Evolutionary conservation across 768 basidiomycete genomes (phyloP).

Genomic region (Rhizopogon vesiculosus): DNA sequence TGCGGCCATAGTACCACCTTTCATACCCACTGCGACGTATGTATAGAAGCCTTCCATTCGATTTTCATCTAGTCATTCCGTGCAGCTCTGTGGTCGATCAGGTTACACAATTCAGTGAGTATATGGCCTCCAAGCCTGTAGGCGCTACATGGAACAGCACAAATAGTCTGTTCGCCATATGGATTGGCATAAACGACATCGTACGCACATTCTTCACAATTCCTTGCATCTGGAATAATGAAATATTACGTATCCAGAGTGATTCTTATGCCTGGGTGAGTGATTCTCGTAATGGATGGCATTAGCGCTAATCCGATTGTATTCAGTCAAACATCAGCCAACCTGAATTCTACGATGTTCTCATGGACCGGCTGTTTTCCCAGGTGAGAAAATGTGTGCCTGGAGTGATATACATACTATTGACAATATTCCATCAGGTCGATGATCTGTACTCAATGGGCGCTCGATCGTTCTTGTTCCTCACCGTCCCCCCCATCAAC

Average conservation of each 20-base stretch:
- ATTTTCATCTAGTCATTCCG: neutral
- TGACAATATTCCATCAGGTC: conserved; percentile 7
- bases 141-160: conserved; percentile 50
- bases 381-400: conserved; percentile 11
- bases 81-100: conserved; percentile 40
- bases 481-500: conserved; percentile 56
- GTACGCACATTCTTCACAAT: conserved; percentile 12
- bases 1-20: conserved; percentile 50
- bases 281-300: neutral
- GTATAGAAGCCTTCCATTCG: conserved; percentile 21
- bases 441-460: conserved; percentile 30
- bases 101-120: conserved; percentile 51
- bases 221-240: too few species aligned
- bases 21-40: conserved; percentile 44
- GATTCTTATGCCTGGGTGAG: conserved; percentile 13
- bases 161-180: conserved; percentile 61
- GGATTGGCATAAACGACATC: conserved; percentile 71
- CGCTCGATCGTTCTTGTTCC: conserved; percentile 57
- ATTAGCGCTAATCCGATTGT: neutral
- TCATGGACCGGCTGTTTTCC: conserved; percentile 23
- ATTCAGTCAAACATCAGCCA: conserved; percentile 19
- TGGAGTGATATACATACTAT: neutral
- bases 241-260: neutral
- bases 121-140: conserved; percentile 43
- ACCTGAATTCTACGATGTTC: conserved; percentile 15